These are phyloP conservation scores for Anisogramma anomala DNA, from an alignment of 2,329 filamentous ascomycete species.

Conservation along the genomic window DNA sequence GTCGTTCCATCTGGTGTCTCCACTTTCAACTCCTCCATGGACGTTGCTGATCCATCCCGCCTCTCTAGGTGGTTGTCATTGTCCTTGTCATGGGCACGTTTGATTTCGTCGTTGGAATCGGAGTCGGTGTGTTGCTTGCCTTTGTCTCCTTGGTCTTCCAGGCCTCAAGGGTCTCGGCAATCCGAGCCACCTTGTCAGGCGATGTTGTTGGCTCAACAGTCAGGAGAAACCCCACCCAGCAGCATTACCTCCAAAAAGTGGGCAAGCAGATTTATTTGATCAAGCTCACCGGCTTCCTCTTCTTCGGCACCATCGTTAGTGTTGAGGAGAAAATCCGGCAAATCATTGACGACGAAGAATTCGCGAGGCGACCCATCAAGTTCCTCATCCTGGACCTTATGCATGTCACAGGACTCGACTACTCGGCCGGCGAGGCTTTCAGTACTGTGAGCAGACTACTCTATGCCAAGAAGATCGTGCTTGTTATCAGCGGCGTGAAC, in stretches of 20 bases:
- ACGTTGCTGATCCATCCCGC: too few species aligned
- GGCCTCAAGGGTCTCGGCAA: constrained; percentile 77
- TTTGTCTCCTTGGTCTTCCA: constrained; percentile 88
- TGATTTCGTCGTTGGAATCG: constrained; percentile 91
- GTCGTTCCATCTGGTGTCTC: too few species aligned
- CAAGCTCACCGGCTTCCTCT: constrained; percentile 89
- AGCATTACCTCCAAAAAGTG: constrained; percentile 73
- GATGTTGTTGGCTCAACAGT: constrained; percentile 87
- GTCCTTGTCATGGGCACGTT: constrained; percentile 93
- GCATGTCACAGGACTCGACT: constrained; percentile 86
- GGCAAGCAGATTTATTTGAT: constrained; percentile 82
- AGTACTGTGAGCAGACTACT: constrained; percentile 82
- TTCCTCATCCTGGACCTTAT: constrained; percentile 83
- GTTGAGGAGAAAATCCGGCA: constrained; percentile 81
- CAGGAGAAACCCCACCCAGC: constrained; percentile 77
- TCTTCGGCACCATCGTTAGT: constrained; percentile 94
- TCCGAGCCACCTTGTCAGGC: constrained; percentile 82
- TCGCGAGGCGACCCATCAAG: constrained; percentile 66
- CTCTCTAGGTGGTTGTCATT: constrained; percentile 68
- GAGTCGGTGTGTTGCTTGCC: constrained; percentile 80
- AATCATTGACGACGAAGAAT: constrained; percentile 72
- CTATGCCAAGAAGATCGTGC: constrained; percentile 61
- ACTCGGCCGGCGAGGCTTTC: constrained; percentile 91
- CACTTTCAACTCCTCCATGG: too few species aligned
- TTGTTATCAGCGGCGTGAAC: constrained; percentile 75